Conservation (phyloP, 2,329 filamentous ascomycete genomes). For the Epichloe gansuensis region DNA sequence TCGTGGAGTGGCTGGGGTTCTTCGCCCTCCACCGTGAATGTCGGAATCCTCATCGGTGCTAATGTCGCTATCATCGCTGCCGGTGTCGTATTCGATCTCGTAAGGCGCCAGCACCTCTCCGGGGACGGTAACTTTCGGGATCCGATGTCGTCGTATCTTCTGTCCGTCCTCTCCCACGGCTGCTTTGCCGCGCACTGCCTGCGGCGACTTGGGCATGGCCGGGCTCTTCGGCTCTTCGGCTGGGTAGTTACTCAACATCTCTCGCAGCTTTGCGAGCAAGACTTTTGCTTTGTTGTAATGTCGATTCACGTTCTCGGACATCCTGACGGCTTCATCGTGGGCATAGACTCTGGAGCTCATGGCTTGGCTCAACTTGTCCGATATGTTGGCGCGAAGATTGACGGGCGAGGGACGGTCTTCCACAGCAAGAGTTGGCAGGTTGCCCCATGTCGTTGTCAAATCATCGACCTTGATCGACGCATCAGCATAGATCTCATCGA, state of each 20-base stretch:
- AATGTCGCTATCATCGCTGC: slow-evolving; percentile 39
- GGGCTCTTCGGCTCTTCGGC: slow-evolving; percentile 40
- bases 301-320: slow-evolving; percentile 49
- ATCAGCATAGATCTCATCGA: slow-evolving; percentile 45
- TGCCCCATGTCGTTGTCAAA: slow-evolving; percentile 43
- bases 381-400: slow-evolving; percentile 46
- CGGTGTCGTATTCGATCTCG: slow-evolving; percentile 49
- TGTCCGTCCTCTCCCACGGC: slow-evolving; percentile 31
- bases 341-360: slow-evolving; percentile 44
- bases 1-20: slow-evolving; percentile 27
- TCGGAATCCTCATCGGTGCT: slow-evolving; percentile 39
- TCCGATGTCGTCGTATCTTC: slow-evolving; percentile 31
- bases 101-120: slow-evolving; percentile 54
- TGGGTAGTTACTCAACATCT: slow-evolving; percentile 48
- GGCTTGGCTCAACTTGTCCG: slow-evolving; percentile 40
- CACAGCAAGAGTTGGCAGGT: slow-evolving; percentile 35
- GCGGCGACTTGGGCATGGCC: slow-evolving; percentile 39
- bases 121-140: slow-evolving; percentile 50
- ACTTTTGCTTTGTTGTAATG: slow-evolving; percentile 48
- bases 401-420: slow-evolving; percentile 35
- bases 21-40: slow-evolving; percentile 22
- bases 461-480: slow-evolving; percentile 42
- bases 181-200: slow-evolving; percentile 36
- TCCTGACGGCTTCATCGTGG: slow-evolving; percentile 48
- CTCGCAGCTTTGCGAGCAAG: slow-evolving; percentile 44